Conservation (phyloP, 306 rosid genomes). For the Cucurbita pepo region DNA sequence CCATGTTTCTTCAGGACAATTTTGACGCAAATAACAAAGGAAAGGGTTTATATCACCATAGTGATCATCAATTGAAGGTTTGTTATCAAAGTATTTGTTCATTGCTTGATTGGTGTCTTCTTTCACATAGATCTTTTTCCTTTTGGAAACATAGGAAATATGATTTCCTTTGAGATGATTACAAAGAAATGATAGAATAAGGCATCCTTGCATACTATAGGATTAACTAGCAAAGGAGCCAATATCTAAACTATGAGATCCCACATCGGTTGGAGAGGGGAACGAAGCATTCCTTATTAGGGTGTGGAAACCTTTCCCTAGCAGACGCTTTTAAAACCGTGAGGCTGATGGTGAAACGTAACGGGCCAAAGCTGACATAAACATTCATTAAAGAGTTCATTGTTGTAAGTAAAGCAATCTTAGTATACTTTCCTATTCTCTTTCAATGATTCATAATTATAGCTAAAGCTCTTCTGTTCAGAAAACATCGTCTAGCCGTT, state of each 20-base stretch:
- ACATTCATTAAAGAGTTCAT: not conserved
- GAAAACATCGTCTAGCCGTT: not conserved
- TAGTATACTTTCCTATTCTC: not conserved
- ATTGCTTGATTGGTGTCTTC: slow-evolving; percentile 1
- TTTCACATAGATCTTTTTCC: not conserved
- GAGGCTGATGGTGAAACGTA: no score
- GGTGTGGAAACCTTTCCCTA: no score
- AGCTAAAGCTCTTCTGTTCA: not conserved
- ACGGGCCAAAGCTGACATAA: no score
- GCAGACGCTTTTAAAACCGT: no score
- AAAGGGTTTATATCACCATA: slow-evolving; percentile 29
- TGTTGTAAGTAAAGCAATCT: not conserved
- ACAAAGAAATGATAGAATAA: not conserved
- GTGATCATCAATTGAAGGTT: slow-evolving; percentile 36
- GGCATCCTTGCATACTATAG: not conserved
- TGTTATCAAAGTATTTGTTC: slow-evolving; percentile 13
- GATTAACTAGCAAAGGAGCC: not conserved
- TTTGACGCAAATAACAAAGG: slow-evolving; percentile 32
- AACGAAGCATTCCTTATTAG: no score
- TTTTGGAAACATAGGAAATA: not conserved
- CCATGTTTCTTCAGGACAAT: slow-evolving; percentile 25
- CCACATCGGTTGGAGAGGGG: no score
- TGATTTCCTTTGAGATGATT: not conserved
- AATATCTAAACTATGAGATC: not conserved
- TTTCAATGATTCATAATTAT: not conserved